phyloP scores from a whole-genome alignment of 78 protist species.

The Diacronema lutheri region DNA sequence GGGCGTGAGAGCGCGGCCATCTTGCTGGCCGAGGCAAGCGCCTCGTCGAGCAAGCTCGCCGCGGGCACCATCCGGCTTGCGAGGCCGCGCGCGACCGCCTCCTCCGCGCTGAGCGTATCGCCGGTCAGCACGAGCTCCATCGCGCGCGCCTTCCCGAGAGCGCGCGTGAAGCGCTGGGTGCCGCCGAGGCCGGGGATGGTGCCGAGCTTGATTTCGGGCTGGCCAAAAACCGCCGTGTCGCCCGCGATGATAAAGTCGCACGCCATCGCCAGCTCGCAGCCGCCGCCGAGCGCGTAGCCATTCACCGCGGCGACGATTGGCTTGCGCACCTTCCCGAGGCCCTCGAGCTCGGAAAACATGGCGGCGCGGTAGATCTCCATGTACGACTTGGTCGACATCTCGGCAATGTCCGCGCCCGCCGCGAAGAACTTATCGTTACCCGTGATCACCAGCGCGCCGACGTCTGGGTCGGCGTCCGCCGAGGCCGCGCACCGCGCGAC shows the following conservation, averaged over 20 bases:
- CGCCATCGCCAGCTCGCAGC: constrained; percentile 86
- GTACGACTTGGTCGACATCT: constrained; percentile 69
- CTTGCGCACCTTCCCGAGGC: constrained; percentile 57
- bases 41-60: constrained; percentile 51
- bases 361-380: constrained; percentile 40
- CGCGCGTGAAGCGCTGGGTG: constrained; percentile 89
- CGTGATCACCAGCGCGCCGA: constrained; percentile 84
- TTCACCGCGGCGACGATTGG: constrained; percentile 96
- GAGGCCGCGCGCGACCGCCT: constrained; percentile 53
- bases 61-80: constrained; percentile 77
- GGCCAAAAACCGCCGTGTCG: constrained; percentile 6
- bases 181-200: constrained; percentile 98
- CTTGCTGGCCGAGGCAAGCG: constrained; percentile 36
- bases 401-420: constrained; percentile 97
- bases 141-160: constrained; percentile 92
- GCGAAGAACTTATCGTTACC: constrained; percentile 92
- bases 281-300: constrained; percentile 96
- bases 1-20: constrained; percentile 78
- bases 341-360: constrained; percentile 68
- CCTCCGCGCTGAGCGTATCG: neutral
- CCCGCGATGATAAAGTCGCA: constrained; percentile 76
- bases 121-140: constrained; percentile 93
- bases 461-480: constrained; percentile 65
- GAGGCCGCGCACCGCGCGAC: constrained; percentile 48
- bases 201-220: constrained; percentile 88